Evolutionary conservation across 306 rosid genomes (phyloP), one percentile per base, ranked within the genome.

Genomic region (Sicyos baderoa): DNA sequence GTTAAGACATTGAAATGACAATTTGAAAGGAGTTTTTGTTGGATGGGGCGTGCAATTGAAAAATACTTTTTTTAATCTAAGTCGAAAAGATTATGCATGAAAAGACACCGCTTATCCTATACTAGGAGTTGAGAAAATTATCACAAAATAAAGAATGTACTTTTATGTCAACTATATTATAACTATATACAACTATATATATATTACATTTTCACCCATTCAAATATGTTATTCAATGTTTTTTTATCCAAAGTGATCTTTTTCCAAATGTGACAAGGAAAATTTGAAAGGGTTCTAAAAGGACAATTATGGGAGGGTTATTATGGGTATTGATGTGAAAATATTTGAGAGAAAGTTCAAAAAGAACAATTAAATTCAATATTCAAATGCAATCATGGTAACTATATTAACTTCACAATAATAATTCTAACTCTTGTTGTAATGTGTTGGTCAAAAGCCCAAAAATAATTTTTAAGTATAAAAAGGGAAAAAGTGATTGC

Each of bases 351-450:
- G 27, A 37, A 62, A 62, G 6, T 59, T 16, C 22, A 35, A 37
- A 3, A 35, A 35, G 35, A 29, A 29, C 35, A 29, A 25, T 25
- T 25, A 37, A 63, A 42, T 8, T 63, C 9, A 64, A 64, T 75
- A 74, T 72, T 73, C 79, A 80, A 78, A 57, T 72, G 84, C 80
- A 86, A 84, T 88, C 77, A 88, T 82, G 81, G 14, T 13, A 85
- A 60, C 47, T 76, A 77, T 12, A 68, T 68, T 25, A 75, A 55
- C 72, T 25, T 72, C 19, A 25, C 19, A 14, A 58, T 71, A 56
- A 54, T 66, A 75, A 52, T 74, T 54, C 19, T 42, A 74, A 37
- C 74, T 60, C 44, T 71, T 68, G 71, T 42, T 42, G 72, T 75
- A 58, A 81, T 75, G 85, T 83, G 79, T 57, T 81, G 89, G 97